Conservation (phyloP, 805 yeast species). For the Lachancea thermotolerans region DNA sequence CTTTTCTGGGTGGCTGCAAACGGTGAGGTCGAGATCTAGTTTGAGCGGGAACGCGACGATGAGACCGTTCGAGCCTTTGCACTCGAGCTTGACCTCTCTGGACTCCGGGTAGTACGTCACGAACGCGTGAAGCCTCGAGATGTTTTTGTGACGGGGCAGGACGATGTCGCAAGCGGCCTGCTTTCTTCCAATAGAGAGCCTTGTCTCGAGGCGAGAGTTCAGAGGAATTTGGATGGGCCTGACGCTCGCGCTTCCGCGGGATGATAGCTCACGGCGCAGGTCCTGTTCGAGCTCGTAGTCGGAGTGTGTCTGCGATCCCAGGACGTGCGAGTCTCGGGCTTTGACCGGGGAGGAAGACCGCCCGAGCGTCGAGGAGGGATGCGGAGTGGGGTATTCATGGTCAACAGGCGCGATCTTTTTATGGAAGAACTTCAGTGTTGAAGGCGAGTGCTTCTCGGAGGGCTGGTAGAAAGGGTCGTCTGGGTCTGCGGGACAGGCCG, state of each 20-base stretch:
- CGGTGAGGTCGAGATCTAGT: constrained; percentile 30
- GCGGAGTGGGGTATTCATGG: constrained; percentile 58
- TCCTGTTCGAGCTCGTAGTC: constrained; percentile 8
- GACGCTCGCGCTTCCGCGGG: neutral
- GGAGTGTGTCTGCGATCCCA: constrained; percentile 5
- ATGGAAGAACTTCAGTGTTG: constrained; percentile 11
- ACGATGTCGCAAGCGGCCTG: constrained; percentile 25
- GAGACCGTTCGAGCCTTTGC: constrained; percentile 81
- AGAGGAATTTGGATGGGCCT: constrained; percentile 11
- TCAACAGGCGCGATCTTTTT: constrained; percentile 15
- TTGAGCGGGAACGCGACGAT: constrained; percentile 54
- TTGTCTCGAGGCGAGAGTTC: constrained; percentile 15
- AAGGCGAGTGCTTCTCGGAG: constrained; percentile 14
- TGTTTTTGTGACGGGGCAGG: constrained; percentile 27
- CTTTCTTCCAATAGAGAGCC: constrained; percentile 29
- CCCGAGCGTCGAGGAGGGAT: constrained; percentile 56
- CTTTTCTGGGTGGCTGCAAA: constrained; percentile 13
- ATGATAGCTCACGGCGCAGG: constrained; percentile 1
- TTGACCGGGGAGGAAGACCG: constrained; percentile 34
- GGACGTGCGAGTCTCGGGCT: constrained; percentile 1
- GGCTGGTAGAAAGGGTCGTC: constrained; percentile 15
- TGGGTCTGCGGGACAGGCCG: constrained; percentile 13
- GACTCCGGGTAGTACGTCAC: constrained; percentile 35
- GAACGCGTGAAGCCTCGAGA: constrained; percentile 31
- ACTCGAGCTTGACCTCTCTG: constrained; percentile 47